Evolutionary conservation across 1,284 basidiomycete genomes (phyloP).

Genomic region (Psilocybe mexicana): DNA sequence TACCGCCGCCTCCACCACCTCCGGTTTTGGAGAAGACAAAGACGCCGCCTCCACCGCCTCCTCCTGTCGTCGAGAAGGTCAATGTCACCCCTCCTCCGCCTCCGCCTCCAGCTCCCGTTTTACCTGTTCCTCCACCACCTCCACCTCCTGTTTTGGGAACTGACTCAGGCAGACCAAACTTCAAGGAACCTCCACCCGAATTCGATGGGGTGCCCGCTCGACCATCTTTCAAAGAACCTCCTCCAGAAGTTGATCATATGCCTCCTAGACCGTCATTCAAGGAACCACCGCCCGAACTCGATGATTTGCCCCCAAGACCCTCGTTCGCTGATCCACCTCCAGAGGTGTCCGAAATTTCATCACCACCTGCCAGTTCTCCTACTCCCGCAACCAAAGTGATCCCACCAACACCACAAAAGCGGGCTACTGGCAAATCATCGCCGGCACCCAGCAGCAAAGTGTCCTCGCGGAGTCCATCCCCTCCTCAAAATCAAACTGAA

Average conservation of each 20-base stretch:
- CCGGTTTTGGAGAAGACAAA: slow-evolving; percentile 22
- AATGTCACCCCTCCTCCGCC: slow-evolving; percentile 17
- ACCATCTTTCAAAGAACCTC: slow-evolving; percentile 54
- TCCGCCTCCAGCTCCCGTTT: slow-evolving; percentile 24
- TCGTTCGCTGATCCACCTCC: slow-evolving; percentile 44
- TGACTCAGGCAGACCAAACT: slow-evolving; percentile 4
- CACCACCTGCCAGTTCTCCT: slow-evolving; percentile 27
- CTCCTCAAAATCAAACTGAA: slow-evolving; percentile 28
- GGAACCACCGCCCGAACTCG: slow-evolving; percentile 47
- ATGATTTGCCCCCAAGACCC: slow-evolving; percentile 53
- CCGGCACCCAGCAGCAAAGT: slow-evolving; percentile 28
- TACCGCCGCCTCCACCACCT: slow-evolving; percentile 29
- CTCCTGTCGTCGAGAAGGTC: slow-evolving; percentile 6
- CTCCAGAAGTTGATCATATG: slow-evolving; percentile 44
- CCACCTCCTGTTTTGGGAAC: slow-evolving; percentile 29
- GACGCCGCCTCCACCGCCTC: slow-evolving; percentile 24
- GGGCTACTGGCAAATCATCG: slow-evolving; percentile 34
- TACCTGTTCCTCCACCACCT: slow-evolving; percentile 33
- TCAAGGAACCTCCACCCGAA: slow-evolving; percentile 30
- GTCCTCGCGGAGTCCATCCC: slow-evolving; percentile 47
- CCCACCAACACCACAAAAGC: slow-evolving; percentile 48
- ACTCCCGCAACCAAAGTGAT: slow-evolving; percentile 42
- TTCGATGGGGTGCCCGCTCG: slow-evolving; percentile 41
- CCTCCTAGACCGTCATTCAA: slow-evolving; percentile 57
- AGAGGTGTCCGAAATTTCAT: slow-evolving; percentile 25